Percentiles rank a stretch among this genome's conserved stretches.
Evolutionary conservation across 345 rosid genomes (phyloP).

Genomic region (Gossypium sturtianum): DNA sequence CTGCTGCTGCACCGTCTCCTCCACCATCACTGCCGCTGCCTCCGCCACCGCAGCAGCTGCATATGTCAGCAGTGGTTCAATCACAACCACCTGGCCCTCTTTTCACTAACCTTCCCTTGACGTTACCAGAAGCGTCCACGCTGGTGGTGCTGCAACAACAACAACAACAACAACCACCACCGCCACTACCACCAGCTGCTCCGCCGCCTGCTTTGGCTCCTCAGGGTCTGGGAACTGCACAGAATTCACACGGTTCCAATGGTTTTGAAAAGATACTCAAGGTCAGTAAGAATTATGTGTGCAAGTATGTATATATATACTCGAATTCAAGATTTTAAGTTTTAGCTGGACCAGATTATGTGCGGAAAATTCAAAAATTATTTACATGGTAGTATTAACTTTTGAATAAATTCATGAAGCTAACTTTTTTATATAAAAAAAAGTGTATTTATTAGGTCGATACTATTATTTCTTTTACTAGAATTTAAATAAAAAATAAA

Average conservation of each 20-base stretch:
- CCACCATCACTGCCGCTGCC: constrained; percentile 17
- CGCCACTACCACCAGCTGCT: constrained; percentile 16
- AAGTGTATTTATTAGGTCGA: no score
- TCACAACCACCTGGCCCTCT: constrained; percentile 1
- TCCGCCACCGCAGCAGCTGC: constrained; percentile 14
- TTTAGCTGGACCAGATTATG: no score
- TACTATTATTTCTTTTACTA: no score
- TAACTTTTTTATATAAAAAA: no score
- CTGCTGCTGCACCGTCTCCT: constrained; percentile 9
- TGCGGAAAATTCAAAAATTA: no score
- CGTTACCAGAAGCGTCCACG: constrained; percentile 38
- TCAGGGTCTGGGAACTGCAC: constrained; percentile 27
- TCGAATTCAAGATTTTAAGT: no score
- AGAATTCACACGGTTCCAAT: constrained; percentile 63
- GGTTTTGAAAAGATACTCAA: constrained; percentile 53
- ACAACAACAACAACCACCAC: constrained; percentile 18
- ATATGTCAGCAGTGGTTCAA: constrained; percentile 2
- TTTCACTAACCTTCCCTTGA: constrained; percentile 33
- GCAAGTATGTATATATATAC: no score
- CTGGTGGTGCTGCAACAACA: constrained; percentile 11
- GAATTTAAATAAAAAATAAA: no score
- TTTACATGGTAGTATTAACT: no score
- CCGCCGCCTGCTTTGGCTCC: constrained; percentile 13
- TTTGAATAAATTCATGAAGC: no score
- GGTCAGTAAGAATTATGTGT: constrained; percentile 29